Evolutionary conservation across 495 filamentous ascomycete genomes (phyloP).

Genomic region (Daldinia decipiens): DNA sequence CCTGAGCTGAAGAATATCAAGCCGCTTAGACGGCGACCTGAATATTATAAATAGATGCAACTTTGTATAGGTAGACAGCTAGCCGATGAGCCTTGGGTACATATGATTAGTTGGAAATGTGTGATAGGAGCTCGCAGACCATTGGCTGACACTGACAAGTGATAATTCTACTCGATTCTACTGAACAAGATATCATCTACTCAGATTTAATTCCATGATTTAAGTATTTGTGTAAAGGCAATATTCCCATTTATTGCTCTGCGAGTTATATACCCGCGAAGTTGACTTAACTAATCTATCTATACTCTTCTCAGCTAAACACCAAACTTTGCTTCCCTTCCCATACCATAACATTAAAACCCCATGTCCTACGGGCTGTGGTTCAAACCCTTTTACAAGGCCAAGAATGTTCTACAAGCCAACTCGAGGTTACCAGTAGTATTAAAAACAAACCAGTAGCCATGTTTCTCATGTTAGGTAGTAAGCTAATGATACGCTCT

Average conservation of each 20-base stretch:
- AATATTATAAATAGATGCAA: too few species aligned
- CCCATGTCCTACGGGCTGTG: background rate
- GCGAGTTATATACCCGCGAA: constrained; percentile 24
- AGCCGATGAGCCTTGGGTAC: too few species aligned
- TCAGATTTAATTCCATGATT: too few species aligned
- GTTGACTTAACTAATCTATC: constrained; percentile 26
- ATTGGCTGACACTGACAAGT: too few species aligned
- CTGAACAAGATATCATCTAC: too few species aligned
- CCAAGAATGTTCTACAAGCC: constrained; percentile 30
- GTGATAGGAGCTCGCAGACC: too few species aligned
- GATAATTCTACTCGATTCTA: too few species aligned
- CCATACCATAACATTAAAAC: constrained; percentile 10
- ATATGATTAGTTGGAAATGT: too few species aligned
- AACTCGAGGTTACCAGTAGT: constrained; percentile 24
- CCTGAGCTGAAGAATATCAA: too few species aligned
- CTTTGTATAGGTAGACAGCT: too few species aligned
- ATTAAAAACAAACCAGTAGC: constrained; percentile 17
- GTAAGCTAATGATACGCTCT: background rate
- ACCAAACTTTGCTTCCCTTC: constrained; percentile 1
- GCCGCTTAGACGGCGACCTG: too few species aligned
- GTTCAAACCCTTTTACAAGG: constrained; percentile 8
- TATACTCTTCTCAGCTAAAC: constrained; percentile 14
- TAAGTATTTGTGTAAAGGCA: background rate
- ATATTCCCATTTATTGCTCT: constrained; percentile 17
- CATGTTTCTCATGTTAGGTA: background rate